Percentiles rank a stretch among this genome's conserved stretches.
Conservation (phyloP, 768 basidiomycete species). For the Termitomyces sp. region DNA sequence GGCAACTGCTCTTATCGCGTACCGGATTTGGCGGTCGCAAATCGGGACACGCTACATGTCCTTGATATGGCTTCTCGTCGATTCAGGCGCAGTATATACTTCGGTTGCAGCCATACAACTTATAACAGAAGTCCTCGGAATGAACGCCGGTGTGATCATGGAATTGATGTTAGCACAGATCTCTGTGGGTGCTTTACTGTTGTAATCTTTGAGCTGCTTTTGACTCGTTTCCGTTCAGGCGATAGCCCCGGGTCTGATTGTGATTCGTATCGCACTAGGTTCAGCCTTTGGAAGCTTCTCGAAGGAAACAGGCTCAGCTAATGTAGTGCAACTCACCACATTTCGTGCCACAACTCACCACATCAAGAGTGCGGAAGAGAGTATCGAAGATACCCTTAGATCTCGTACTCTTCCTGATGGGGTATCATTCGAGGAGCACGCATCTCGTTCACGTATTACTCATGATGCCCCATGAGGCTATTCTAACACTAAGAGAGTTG, state of each 20-base stretch:
- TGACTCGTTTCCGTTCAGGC: background rate
- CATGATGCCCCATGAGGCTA: too few relatives aligned
- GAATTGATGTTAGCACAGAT: conserved; percentile 24
- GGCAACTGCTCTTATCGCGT: conserved; percentile 20
- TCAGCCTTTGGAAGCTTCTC: background rate
- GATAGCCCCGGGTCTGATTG: conserved; percentile 9
- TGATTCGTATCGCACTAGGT: conserved; percentile 2
- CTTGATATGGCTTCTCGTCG: conserved; percentile 21
- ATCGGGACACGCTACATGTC: conserved; percentile 17
- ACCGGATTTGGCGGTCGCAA: conserved; percentile 15
- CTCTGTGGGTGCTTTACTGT: conserved; percentile 15
- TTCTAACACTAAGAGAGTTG: too few relatives aligned
- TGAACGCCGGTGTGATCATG: conserved; percentile 22
- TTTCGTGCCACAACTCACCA: background rate
- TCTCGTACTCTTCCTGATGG: too few relatives aligned
- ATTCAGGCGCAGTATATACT: conserved; percentile 24
- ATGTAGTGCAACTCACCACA: background rate
- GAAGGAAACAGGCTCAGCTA: background rate
- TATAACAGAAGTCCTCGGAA: conserved; percentile 1
- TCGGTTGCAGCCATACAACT: conserved; percentile 21
- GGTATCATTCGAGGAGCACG: too few relatives aligned
- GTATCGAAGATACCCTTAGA: background rate
- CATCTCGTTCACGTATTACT: too few relatives aligned
- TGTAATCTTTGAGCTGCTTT: background rate
- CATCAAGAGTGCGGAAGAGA: background rate